Percentiles rank a stretch among this genome's conserved stretches.
Evolutionary conservation across 306 rosid genomes (phyloP).

Genomic region (Lotus japonicus): DNA sequence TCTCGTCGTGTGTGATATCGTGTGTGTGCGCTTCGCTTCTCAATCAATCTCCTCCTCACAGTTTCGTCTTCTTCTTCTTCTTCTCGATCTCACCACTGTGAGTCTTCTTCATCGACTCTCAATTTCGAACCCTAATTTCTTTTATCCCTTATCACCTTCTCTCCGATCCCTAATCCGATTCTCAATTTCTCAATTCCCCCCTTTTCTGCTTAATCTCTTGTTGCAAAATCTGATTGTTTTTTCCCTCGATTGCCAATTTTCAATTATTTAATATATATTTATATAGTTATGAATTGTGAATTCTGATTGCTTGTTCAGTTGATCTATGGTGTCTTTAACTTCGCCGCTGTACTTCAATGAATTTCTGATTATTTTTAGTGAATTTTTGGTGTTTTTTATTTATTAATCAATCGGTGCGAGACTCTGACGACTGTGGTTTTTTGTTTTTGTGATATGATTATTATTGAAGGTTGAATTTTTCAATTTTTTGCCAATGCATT

Average conservation of each 20-base stretch:
- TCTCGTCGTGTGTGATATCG: conserved; percentile 24
- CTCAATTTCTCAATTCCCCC: neutral
- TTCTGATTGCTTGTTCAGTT: conserved; percentile 22
- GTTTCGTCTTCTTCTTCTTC: conserved; percentile 30
- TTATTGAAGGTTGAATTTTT: no score
- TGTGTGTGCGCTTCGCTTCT: conserved; percentile 25
- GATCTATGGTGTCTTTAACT: conserved; percentile 28
- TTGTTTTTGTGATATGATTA: neutral
- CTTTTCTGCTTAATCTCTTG: neutral
- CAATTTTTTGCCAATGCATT: neutral
- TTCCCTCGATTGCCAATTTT: conserved; percentile 19
- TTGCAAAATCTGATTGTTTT: conserved; percentile 12
- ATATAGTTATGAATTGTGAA: neutral
- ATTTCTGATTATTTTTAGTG: neutral
- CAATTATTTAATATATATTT: neutral
- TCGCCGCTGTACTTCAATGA: conserved; percentile 14
- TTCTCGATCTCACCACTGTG: conserved; percentile 46
- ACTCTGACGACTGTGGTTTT: conserved; percentile 2
- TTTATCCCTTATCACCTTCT: neutral
- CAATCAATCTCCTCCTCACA: conserved; percentile 44
- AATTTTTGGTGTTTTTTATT: neutral
- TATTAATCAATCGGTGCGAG: conserved; percentile 3
- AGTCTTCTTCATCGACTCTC: conserved; percentile 25
- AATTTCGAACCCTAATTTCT: conserved; percentile 38
- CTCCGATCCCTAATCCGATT: conserved; percentile 63